These are phyloP conservation scores for Thermomyces lanuginosus DNA, from an alignment of 2,329 filamentous ascomycete species.

Conservation along the genomic window DNA sequence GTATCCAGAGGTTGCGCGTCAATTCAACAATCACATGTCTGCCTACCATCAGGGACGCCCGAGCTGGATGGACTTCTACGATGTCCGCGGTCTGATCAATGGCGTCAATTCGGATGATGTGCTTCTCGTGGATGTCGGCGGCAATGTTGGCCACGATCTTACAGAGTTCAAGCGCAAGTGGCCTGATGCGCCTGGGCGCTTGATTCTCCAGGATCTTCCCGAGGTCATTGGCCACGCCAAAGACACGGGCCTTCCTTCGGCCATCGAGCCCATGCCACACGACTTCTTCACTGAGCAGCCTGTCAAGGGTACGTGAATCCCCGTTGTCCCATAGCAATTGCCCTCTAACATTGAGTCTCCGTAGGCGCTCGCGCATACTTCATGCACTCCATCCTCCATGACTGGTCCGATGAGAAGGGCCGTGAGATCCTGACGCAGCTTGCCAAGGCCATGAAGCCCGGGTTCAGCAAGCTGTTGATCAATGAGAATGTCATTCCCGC, in stretches of 20 bases:
- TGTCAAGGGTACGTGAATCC: slow-evolving; percentile 1
- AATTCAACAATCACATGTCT: slow-evolving; percentile 28
- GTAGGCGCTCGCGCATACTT: slow-evolving; percentile 8
- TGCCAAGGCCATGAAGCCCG: slow-evolving; percentile 16
- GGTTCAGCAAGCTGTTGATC: slow-evolving; percentile 24
- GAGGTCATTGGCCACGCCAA: slow-evolving; percentile 18
- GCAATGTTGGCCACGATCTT: slow-evolving; percentile 10
- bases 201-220: slow-evolving; percentile 36
- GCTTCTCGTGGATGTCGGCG: slow-evolving; percentile 12
- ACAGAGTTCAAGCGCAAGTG: slow-evolving; percentile 22
- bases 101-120: slow-evolving; percentile 7
- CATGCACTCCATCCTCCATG: slow-evolving; percentile 12
- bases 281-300: slow-evolving; percentile 5
- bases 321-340: too few relatives aligned
- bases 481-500: slow-evolving; percentile 29
- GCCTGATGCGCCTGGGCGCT: slow-evolving; percentile 22
- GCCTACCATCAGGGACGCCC: slow-evolving; percentile 24
- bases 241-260: slow-evolving; percentile 1
- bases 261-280: slow-evolving; percentile 12
- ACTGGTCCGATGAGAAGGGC: slow-evolving; percentile 10
- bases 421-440: slow-evolving; percentile 12
- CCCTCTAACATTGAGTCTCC: background rate
- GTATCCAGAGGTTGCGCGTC: slow-evolving; percentile 14
- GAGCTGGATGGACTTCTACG: slow-evolving; percentile 19
- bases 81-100: slow-evolving; percentile 8